Percentiles rank a stretch among this genome's conserved stretches.
Evolutionary conservation across 331 rosid genomes (phyloP).

Genomic region (Malus hybrid): DNA sequence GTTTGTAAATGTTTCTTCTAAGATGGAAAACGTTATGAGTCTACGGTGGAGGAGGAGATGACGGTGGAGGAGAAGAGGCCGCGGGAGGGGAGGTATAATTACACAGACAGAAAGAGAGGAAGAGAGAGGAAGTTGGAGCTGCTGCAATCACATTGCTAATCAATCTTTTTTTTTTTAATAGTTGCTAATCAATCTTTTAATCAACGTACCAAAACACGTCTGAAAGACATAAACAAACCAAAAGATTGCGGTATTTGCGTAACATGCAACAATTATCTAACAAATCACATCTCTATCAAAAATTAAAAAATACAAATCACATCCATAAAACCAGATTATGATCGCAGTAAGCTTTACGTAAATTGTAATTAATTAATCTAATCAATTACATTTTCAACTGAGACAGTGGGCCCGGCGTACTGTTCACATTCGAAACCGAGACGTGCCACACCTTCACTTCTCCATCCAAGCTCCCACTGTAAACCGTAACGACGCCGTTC

Average conservation of each 20-base stretch:
- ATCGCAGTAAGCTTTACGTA: not conserved
- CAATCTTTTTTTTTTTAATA: too few species aligned
- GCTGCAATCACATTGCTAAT: not conserved
- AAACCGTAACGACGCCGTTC: slow-evolving; percentile 27
- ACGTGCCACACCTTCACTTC: slow-evolving; percentile 42
- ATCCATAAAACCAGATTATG: slow-evolving; percentile 3
- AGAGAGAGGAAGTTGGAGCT: not conserved
- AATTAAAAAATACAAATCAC: not conserved
- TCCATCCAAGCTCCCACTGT: slow-evolving; percentile 44
- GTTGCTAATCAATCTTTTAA: not conserved
- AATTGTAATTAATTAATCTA: not conserved
- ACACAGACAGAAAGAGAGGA: too few species aligned
- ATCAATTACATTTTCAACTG: not conserved
- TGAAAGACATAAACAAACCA: not conserved
- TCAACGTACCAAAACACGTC: not conserved
- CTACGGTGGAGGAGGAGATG: not conserved
- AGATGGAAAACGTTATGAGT: not conserved
- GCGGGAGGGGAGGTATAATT: too few species aligned
- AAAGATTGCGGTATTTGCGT: not conserved
- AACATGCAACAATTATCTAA: not conserved
- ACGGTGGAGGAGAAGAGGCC: too few species aligned
- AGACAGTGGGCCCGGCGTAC: not conserved
- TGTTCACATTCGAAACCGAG: slow-evolving; percentile 9
- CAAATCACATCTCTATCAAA: not conserved
- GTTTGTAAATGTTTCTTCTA: not conserved